Evolutionary conservation across 495 filamentous ascomycete species (phyloP).

Genomic region (Annulohypoxylon stygium): DNA sequence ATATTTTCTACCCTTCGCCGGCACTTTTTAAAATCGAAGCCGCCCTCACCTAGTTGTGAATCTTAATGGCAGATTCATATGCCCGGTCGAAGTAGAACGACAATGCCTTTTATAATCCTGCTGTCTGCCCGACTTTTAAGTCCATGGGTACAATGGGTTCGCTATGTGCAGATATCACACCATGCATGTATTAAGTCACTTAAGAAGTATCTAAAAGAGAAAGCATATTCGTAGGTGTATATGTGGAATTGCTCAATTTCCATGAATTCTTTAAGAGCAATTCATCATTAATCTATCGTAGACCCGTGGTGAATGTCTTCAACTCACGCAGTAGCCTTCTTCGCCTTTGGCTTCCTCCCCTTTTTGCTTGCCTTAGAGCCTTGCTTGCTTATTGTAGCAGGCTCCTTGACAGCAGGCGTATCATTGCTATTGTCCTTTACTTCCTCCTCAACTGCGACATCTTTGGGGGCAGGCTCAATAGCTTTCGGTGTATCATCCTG

Average conservation of each 20-base stretch:
- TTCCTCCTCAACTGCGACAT: slow-evolving; percentile 36
- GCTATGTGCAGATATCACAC: slow-evolving; percentile 53
- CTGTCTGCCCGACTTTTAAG: slow-evolving; percentile 43
- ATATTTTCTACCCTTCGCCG: slow-evolving; percentile 57
- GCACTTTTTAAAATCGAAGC: slow-evolving; percentile 41
- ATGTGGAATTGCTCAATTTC: not conserved
- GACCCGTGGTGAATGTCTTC: slow-evolving; percentile 19
- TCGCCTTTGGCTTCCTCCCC: slow-evolving; percentile 55
- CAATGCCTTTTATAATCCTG: slow-evolving; percentile 52
- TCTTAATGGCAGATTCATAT: slow-evolving; percentile 35
- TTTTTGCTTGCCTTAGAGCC: slow-evolving; percentile 50
- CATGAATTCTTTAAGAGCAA: not conserved
- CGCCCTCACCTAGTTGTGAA: slow-evolving; percentile 23
- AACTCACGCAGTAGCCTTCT: slow-evolving; percentile 48
- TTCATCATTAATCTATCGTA: slow-evolving; percentile 18
- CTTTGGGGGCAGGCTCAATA: slow-evolving; percentile 46
- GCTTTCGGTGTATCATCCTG: slow-evolving; percentile 56
- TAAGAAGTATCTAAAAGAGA: not conserved
- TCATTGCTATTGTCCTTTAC: slow-evolving; percentile 16
- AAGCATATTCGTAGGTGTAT: not conserved
- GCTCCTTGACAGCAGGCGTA: slow-evolving; percentile 32
- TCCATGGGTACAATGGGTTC: slow-evolving; percentile 51
- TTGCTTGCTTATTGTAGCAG: slow-evolving; percentile 49
- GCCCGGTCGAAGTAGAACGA: slow-evolving; percentile 51
- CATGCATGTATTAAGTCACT: not conserved